Evolutionary conservation across 768 basidiomycete species (phyloP).

Genomic region (Glaciozyma martinii): DNA sequence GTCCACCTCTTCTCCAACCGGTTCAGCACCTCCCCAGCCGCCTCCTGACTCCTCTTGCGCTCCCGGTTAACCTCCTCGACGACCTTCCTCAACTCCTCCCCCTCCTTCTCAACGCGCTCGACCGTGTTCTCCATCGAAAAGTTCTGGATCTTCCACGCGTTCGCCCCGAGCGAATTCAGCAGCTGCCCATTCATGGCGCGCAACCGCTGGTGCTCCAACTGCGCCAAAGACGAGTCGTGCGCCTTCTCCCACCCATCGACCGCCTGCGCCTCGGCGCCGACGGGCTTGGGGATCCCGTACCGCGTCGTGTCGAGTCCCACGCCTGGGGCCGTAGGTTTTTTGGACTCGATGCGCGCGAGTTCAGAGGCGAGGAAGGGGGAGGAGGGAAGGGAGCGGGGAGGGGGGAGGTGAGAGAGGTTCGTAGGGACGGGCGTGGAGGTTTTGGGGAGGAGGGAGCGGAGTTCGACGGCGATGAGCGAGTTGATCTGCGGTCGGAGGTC

Average conservation of each 20-base stretch:
- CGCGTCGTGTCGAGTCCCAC: conserved; percentile 28
- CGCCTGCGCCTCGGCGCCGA: not conserved
- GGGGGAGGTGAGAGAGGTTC: conserved; percentile 23
- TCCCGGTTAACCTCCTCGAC: conserved; percentile 29
- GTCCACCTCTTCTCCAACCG: conserved; percentile 28
- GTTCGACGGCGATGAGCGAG: conserved; percentile 28
- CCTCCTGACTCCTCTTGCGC: conserved; percentile 27
- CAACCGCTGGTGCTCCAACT: conserved; percentile 31
- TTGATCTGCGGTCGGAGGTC: conserved; percentile 27
- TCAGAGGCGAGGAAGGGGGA: conserved; percentile 23
- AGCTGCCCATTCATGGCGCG: conserved; percentile 25
- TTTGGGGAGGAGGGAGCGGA: conserved; percentile 26
- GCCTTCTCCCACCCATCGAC: conserved; percentile 29
- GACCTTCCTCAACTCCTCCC: conserved; percentile 9
- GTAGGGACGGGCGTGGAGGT: conserved; percentile 4
- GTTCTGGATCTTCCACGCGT: conserved; percentile 30
- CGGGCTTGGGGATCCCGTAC: conserved; percentile 27
- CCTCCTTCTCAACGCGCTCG: conserved; percentile 21
- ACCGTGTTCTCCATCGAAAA: conserved; percentile 30
- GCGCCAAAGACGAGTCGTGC: conserved; percentile 19
- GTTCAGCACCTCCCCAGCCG: conserved; percentile 21
- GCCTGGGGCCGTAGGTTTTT: conserved; percentile 9
- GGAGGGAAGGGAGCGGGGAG: conserved; percentile 12
- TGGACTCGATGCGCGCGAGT: conserved; percentile 23
- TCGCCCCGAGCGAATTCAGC: conserved; percentile 23